Conservation (phyloP, 225 moss, liverwort and hornwort genomes). For the Polytrichum formosum region DNA sequence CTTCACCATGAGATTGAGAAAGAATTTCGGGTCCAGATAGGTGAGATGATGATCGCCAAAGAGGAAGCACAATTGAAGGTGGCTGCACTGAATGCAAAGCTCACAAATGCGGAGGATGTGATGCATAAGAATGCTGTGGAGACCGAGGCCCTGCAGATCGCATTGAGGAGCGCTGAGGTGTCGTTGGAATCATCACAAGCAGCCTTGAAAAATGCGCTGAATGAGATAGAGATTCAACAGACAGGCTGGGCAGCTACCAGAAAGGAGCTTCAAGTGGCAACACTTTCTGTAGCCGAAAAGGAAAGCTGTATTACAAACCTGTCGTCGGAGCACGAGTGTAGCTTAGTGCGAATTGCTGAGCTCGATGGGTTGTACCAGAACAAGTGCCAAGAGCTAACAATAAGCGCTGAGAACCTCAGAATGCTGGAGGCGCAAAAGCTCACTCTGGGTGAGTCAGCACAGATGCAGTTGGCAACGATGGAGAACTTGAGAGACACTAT, state of each 20-base stretch:
- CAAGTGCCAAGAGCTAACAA: slow-evolving; percentile 18
- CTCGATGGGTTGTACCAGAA: slow-evolving; percentile 18
- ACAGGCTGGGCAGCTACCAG: slow-evolving; percentile 12
- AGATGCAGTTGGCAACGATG: slow-evolving; percentile 14
- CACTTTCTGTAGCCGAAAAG: slow-evolving; percentile 24
- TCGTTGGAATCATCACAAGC: slow-evolving; percentile 22
- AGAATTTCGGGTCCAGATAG: slow-evolving; percentile 17
- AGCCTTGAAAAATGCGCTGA: slow-evolving; percentile 22
- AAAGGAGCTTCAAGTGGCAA: slow-evolving; percentile 34
- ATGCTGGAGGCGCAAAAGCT: slow-evolving; percentile 26
- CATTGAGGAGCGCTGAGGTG: slow-evolving; percentile 22
- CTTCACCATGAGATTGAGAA: slow-evolving; percentile 31
- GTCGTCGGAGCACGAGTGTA: slow-evolving; percentile 16
- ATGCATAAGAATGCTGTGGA: slow-evolving; percentile 13
- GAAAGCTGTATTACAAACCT: slow-evolving; percentile 10
- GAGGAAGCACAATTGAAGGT: slow-evolving; percentile 21
- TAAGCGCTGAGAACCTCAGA: slow-evolving; percentile 7
- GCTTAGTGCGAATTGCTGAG: slow-evolving; percentile 19
- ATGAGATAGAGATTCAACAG: slow-evolving; percentile 17
- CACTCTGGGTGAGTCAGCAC: slow-evolving; percentile 12
- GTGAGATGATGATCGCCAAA: slow-evolving; percentile 24
- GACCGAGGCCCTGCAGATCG: slow-evolving; percentile 22
- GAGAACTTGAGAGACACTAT: slow-evolving; percentile 13
- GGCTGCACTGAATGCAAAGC: slow-evolving; percentile 16
- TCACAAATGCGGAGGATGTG: slow-evolving; percentile 18